phyloP scores from a whole-genome alignment of 1,139 yeast species.

The Zygosaccharomyces sapae region DNA sequence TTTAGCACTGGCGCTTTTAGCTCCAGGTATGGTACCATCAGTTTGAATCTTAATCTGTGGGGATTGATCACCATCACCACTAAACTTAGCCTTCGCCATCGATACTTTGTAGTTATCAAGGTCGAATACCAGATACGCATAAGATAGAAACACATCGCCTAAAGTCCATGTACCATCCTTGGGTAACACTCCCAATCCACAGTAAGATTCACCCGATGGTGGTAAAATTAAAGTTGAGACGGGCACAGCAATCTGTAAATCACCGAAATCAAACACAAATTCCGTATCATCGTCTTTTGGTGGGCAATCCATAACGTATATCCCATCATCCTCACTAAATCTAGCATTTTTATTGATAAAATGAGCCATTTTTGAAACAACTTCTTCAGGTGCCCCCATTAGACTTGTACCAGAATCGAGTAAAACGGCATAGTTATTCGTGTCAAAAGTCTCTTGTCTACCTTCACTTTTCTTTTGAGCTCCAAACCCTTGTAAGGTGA shows the following conservation, averaged over 20 bases:
- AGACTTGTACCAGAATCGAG: slow-evolving; percentile 70
- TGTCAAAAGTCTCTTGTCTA: slow-evolving; percentile 27
- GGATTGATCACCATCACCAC: slow-evolving; percentile 20
- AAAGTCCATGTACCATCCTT: slow-evolving; percentile 40
- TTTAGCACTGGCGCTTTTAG: slow-evolving; percentile 17
- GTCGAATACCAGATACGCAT: slow-evolving; percentile 75
- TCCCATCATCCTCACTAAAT: slow-evolving; percentile 37
- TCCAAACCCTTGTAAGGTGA: slow-evolving; percentile 44
- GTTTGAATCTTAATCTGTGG: slow-evolving; percentile 15
- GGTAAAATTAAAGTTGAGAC: slow-evolving; percentile 39
- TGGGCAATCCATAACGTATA: slow-evolving; percentile 39
- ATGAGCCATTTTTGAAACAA: slow-evolving; percentile 41
- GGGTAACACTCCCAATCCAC: slow-evolving; percentile 38
- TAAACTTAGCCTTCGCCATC: slow-evolving; percentile 53
- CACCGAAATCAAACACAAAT: slow-evolving; percentile 50
- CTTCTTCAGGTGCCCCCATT: slow-evolving; percentile 47
- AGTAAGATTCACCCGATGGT: slow-evolving; percentile 24
- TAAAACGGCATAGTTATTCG: slow-evolving; percentile 42
- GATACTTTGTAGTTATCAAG: slow-evolving; percentile 61
- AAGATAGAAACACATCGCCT: slow-evolving; percentile 71
- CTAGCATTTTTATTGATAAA: slow-evolving; percentile 41
- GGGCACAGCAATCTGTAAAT: slow-evolving; percentile 47
- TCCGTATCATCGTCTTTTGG: slow-evolving; percentile 23
- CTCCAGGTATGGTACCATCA: slow-evolving; percentile 22
- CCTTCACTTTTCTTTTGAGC: slow-evolving; percentile 33